phyloP scores from a whole-genome alignment of 179 eudicot species.

The Beta macrorhiza region DNA sequence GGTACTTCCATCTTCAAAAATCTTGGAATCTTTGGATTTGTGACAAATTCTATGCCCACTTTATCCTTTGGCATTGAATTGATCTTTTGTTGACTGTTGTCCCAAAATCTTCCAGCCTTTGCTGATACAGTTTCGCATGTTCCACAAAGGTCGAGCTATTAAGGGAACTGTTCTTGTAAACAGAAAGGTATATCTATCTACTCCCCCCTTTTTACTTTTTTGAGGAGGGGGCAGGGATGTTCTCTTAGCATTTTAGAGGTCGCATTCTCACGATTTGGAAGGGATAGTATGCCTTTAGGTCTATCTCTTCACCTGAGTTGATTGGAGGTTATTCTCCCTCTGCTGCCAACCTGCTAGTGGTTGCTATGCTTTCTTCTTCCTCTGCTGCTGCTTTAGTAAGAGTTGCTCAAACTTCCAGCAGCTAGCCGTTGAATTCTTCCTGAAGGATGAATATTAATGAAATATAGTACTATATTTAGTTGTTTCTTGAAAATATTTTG shows the following conservation, averaged over 20 bases:
- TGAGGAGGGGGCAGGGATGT: neutral
- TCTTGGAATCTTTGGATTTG: neutral
- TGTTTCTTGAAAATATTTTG: neutral
- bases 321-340: neutral
- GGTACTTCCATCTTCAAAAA: constrained; percentile 30
- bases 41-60: neutral
- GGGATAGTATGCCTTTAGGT: neutral
- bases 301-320: neutral
- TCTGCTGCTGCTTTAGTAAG: neutral
- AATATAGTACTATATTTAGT: neutral
- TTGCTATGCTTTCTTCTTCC: neutral
- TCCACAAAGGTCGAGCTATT: constrained; percentile 69
- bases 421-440: neutral
- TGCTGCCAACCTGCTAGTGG: neutral
- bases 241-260: neutral
- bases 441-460: neutral
- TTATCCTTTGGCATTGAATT: neutral
- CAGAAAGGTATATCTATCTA: constrained; percentile 49
- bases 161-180: constrained; percentile 90
- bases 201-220: neutral
- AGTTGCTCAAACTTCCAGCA: neutral
- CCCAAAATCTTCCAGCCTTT: constrained; percentile 56
- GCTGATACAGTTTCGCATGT: constrained; percentile 80
- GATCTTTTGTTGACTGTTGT: neutral
- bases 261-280: neutral